Evolutionary conservation across 2,329 filamentous ascomycete species (phyloP).

Genomic region (Pyrenochaeta sp.): DNA sequence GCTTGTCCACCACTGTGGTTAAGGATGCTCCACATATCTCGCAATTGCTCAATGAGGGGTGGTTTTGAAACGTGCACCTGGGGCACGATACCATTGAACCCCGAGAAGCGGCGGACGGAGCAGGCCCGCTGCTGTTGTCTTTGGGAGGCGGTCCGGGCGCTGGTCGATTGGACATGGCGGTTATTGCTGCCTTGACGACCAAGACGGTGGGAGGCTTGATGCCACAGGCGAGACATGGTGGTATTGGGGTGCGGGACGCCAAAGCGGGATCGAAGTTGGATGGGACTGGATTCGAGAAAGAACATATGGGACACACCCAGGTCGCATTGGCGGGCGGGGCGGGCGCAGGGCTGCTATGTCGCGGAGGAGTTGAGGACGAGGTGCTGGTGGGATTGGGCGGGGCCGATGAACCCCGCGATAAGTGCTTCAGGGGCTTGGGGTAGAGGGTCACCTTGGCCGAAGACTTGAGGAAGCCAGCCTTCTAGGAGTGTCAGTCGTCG

Average conservation of each 20-base stretch:
- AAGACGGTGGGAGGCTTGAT: slow-evolving; percentile 87
- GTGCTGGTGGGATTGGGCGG: slow-evolving; percentile 49
- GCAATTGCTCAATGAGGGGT: slow-evolving; percentile 83
- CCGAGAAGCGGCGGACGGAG: slow-evolving; percentile 16
- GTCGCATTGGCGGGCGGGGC: slow-evolving; percentile 70
- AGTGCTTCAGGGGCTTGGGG: slow-evolving; percentile 77
- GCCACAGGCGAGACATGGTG: slow-evolving; percentile 90
- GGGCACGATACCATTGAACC: slow-evolving; percentile 64
- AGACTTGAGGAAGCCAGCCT: slow-evolving; percentile 93
- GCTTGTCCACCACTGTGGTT: slow-evolving; percentile 58
- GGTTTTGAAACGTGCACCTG: slow-evolving; percentile 92
- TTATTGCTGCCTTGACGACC: slow-evolving; percentile 85
- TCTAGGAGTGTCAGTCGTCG: slow-evolving; percentile 22
- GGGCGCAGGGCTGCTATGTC: slow-evolving; percentile 50
- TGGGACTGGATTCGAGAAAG: slow-evolving; percentile 90
- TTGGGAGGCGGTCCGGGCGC: slow-evolving; percentile 34
- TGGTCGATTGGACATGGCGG: slow-evolving; percentile 69
- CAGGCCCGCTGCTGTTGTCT: slow-evolving; percentile 48
- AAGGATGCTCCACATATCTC: slow-evolving; percentile 90
- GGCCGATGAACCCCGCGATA: slow-evolving; percentile 60
- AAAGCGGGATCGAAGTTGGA: slow-evolving; percentile 90
- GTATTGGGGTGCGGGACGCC: slow-evolving; percentile 78
- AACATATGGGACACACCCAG: slow-evolving; percentile 96
- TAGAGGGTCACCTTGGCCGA: slow-evolving; percentile 91
- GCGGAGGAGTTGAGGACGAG: slow-evolving; percentile 38